Conservation (phyloP, 2,329 filamentous ascomycete genomes). For the Beauveria brongniartii region DNA sequence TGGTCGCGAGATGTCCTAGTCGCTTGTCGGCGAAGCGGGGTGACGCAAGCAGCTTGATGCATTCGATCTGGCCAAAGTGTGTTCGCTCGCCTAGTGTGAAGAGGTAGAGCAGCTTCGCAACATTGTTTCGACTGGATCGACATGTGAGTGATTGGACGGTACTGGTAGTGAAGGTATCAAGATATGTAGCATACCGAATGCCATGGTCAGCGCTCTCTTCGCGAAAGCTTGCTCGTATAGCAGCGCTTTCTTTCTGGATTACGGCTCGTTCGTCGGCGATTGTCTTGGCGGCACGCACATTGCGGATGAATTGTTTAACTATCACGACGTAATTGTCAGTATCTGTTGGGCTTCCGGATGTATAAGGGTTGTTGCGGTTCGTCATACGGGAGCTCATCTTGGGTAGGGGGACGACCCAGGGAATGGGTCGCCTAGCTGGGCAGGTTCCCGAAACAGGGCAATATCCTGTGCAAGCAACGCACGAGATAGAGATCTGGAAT, state of each 20-base stretch:
- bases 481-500: background rate
- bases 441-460: background rate
- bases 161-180: background rate
- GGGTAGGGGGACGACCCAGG: conserved; percentile 22
- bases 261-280: conserved; percentile 98
- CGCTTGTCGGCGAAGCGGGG: conserved; percentile 97
- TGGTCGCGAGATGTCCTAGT: conserved; percentile 89
- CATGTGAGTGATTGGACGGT: background rate
- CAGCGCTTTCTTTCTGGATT: conserved; percentile 97
- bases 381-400: conserved; percentile 34
- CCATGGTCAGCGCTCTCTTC: conserved; percentile 93
- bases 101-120: conserved; percentile 94
- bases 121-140: conserved; percentile 81
- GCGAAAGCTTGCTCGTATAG: conserved; percentile 93
- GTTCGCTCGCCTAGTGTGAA: conserved; percentile 96
- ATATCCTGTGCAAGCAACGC: background rate
- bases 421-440: conserved; percentile 22
- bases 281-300: conserved; percentile 96
- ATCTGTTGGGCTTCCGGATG: background rate
- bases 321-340: conserved; percentile 15
- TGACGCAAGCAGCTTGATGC: conserved; percentile 91
- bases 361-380: conserved; percentile 12
- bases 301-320: conserved; percentile 99
- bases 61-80: conserved; percentile 99
- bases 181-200: conserved; percentile 58